Base-by-base conservation (phyloP, 2,329 filamentous ascomycete genomes). In the Diaporthe citri region DNA sequence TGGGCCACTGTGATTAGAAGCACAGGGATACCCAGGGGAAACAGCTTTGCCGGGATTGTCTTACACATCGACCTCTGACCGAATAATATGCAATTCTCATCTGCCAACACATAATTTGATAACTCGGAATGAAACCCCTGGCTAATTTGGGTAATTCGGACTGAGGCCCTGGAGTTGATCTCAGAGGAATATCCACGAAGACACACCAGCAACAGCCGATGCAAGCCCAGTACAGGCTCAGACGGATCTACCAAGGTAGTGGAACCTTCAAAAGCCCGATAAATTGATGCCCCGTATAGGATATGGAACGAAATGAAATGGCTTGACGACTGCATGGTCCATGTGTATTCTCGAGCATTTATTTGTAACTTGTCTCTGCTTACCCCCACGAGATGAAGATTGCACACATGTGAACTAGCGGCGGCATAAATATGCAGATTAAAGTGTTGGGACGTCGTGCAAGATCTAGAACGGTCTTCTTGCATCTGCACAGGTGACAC, bases 391-490 rank as follows among this genome's bases (percentile, higher is more conserved):
- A 52, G 46, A 39, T 52, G 17, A 52, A 34, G n/a, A 1, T 12
- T 25, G 15, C 46, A 20, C 31, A 20, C 34, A 52, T 28, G 31
- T 39, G 22, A 4, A 39, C 20, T 34, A 28, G 46, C 17, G 25
- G 34, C 46, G 64, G 46, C 31, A 25, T 67, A 17, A 39, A 25
- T 22, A 3, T 51, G 60, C 31, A 67, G 31, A 28, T 67, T 36
- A 51, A 67, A 17, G 43, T 25, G 62, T 28, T 28, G 46, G 20
- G n/a, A 25, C 8, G 64, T 39, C 31, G 22, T 20, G 34, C 64
- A 52, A 51, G 20, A 34, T 67, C 64, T 51, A 67, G 64, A 67
- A 52, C 43, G 22, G 31, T 52, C 64, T 52, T 12, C 22, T 8
- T 39, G 31, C 62, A 52, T 39, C 20, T n/a, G 10, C 4, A 22